phyloP scores from a whole-genome alignment of 441 rosid species.

The Syzygium malaccense region DNA sequence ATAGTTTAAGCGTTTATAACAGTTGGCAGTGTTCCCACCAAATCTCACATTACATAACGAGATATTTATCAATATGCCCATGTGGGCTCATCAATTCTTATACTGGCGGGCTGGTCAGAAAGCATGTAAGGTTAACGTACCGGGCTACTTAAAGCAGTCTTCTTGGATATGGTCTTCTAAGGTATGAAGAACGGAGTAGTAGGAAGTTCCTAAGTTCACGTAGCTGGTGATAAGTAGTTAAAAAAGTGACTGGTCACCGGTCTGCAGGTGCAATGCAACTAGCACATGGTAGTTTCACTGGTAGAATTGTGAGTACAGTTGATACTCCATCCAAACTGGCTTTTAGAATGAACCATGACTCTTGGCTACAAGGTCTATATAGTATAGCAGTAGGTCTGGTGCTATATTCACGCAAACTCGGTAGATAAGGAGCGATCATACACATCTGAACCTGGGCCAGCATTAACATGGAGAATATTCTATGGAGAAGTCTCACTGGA shows the following conservation, averaged over 20 bases:
- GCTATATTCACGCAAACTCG: neutral
- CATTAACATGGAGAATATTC: neutral
- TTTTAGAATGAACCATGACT: neutral
- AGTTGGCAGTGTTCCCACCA: too few relatives aligned
- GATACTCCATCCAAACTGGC: neutral
- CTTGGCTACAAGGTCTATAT: neutral
- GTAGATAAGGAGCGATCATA: too few relatives aligned
- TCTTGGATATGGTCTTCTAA: neutral
- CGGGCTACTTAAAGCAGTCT: neutral
- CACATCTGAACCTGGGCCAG: neutral
- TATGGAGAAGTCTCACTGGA: neutral
- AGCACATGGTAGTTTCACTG: neutral
- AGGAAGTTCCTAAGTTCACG: neutral
- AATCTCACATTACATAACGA: neutral
- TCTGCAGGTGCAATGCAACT: neutral
- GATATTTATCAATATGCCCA: neutral
- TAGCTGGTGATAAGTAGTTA: neutral
- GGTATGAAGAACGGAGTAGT: neutral
- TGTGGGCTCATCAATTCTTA: neutral
- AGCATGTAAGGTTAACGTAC: neutral
- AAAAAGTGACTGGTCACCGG: neutral
- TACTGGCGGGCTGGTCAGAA: neutral
- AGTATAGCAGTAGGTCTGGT: neutral
- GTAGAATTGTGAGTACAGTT: neutral
- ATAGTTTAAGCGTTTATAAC: too few relatives aligned